Conservation (phyloP, 345 rosid species). For the Aquilaria yunnanensis region DNA sequence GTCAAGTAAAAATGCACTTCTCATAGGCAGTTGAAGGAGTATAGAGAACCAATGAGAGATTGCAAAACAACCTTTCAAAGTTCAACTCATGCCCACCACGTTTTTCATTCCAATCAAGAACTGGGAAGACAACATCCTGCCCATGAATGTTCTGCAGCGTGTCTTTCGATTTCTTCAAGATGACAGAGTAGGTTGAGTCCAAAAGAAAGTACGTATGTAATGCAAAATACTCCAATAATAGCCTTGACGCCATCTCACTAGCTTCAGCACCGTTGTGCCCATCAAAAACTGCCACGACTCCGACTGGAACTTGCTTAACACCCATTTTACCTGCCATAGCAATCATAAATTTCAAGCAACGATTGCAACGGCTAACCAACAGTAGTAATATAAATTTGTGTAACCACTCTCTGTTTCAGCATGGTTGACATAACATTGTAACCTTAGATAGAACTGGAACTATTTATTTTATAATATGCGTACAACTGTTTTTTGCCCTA, state of each 20-base stretch:
- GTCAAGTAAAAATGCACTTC: too few relatives aligned
- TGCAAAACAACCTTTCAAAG: constrained; percentile 38
- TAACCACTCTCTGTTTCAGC: too few relatives aligned
- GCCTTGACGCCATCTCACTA: constrained; percentile 93
- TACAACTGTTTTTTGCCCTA: too few relatives aligned
- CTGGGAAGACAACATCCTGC: constrained; percentile 38
- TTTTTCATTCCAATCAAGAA: constrained; percentile 40
- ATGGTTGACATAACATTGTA: too few relatives aligned
- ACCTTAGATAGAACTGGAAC: too few relatives aligned
- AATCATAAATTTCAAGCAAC: not conserved
- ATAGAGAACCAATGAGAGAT: too few relatives aligned
- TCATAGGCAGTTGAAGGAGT: too few relatives aligned
- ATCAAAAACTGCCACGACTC: constrained; percentile 82
- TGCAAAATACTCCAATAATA: constrained; percentile 78
- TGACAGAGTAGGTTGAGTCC: constrained; percentile 66
- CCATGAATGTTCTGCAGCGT: constrained; percentile 38
- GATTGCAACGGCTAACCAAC: too few relatives aligned
- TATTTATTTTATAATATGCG: too few relatives aligned
- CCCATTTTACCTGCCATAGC: constrained; percentile 49
- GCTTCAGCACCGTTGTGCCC: constrained; percentile 99
- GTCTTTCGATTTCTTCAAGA: constrained; percentile 38
- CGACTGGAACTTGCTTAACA: constrained; percentile 62
- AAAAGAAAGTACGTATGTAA: constrained; percentile 83
- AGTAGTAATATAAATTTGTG: too few relatives aligned
- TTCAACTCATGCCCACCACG: constrained; percentile 40